Conservation (phyloP, 2,329 filamentous ascomycete species). For the Penicillium sp. region DNA sequence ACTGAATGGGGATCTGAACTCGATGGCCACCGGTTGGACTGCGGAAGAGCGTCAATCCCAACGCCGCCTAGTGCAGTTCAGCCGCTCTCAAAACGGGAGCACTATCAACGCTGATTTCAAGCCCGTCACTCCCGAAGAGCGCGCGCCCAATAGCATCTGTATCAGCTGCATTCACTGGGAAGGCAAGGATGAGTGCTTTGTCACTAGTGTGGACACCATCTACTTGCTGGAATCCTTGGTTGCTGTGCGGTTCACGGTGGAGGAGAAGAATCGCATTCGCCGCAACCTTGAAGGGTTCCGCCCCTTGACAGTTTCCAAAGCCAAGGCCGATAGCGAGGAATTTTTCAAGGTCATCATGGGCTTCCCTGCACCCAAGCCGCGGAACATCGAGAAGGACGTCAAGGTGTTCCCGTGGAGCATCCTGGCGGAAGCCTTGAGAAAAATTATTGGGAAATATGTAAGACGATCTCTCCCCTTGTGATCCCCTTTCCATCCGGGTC, state of each 20-base stretch:
- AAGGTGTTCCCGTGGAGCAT: conserved; percentile 98
- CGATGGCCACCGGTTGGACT: conserved; percentile 79
- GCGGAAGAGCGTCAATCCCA: conserved; percentile 72
- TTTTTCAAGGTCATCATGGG: conserved; percentile 99
- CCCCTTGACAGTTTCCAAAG: conserved; percentile 87
- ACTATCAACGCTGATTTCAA: conserved; percentile 76
- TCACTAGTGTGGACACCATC: conserved; percentile 96
- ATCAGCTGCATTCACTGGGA: conserved; percentile 98
- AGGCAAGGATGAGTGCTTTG: conserved; percentile 82
- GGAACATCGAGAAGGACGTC: conserved; percentile 98
- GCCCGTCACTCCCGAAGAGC: conserved; percentile 70
- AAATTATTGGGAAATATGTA: conserved; percentile 97
- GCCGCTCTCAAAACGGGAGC: conserved; percentile 71
- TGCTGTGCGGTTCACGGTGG: conserved; percentile 79
- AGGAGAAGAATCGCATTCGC: conserved; percentile 97
- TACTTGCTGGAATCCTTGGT: conserved; percentile 89
- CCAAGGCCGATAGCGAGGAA: conserved; percentile 84
- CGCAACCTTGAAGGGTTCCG: conserved; percentile 93
- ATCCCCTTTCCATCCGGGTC: too few species aligned
- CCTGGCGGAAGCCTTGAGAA: conserved; percentile 78
- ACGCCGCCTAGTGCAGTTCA: conserved; percentile 82
- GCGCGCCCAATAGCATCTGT: conserved; percentile 77
- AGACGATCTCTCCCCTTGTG: conserved; percentile 21
- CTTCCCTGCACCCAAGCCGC: conserved; percentile 87
- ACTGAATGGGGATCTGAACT: conserved; percentile 75